Evolutionary conservation across 352 stramenopile species (phyloP).

Genomic region (Pythium graminicola): DNA sequence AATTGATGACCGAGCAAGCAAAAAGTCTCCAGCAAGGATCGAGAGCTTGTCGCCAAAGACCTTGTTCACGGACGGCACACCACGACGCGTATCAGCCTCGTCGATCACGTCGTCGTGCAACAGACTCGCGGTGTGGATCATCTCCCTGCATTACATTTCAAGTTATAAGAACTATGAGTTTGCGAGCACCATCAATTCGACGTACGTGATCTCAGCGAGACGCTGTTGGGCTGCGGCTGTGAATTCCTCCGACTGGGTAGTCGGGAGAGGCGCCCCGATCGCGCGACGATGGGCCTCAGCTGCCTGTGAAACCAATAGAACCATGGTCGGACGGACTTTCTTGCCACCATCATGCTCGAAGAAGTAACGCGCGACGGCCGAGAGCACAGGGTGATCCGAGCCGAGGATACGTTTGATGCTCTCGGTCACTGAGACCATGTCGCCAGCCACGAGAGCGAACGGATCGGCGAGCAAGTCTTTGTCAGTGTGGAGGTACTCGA

Average conservation of each 20-base stretch:
- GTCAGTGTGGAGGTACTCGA: constrained; percentile 52
- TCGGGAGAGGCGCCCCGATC: constrained; percentile 32
- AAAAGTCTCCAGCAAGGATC: constrained; percentile 96
- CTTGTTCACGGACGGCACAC: constrained; percentile 92
- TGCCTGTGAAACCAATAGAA: constrained; percentile 91
- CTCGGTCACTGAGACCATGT: constrained; percentile 89
- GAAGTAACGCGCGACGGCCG: constrained; percentile 95
- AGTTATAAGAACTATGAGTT: no score
- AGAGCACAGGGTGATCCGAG: constrained; percentile 95
- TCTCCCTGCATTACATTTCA: constrained; percentile 89
- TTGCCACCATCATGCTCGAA: constrained; percentile 95
- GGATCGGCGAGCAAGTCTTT: constrained; percentile 73
- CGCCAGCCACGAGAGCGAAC: constrained; percentile 87
- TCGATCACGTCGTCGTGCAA: constrained; percentile 99
- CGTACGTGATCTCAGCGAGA: constrained; percentile 81
- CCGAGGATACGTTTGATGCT: constrained; percentile 96
- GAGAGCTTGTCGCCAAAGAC: constrained; percentile 98
- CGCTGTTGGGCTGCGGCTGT: constrained; percentile 65
- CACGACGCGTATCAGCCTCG: constrained; percentile 92
- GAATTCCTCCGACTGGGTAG: constrained; percentile 66
- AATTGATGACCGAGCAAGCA: constrained; percentile 95
- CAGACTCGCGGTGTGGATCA: constrained; percentile 98
- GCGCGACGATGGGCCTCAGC: constrained; percentile 75
- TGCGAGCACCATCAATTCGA: no score
- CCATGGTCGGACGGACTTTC: constrained; percentile 97